Evolutionary conservation across 345 rosid species (phyloP).

Genomic region (Isatis tinctoria): DNA sequence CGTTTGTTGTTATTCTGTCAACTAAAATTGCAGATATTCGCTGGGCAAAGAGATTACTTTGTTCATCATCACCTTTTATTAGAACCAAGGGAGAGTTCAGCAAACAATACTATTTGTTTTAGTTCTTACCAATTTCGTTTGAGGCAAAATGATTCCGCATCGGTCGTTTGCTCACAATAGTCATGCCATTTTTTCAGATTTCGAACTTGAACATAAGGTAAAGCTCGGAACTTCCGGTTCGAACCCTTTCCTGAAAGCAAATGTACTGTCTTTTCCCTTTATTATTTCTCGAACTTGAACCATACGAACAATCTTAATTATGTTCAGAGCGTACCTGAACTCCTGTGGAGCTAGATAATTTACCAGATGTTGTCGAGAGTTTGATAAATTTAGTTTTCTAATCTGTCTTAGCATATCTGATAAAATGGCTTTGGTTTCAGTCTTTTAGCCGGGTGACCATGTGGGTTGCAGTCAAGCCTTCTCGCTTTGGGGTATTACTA

Average conservation of each 20-base stretch:
- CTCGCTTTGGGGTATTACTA: conserved; percentile 79
- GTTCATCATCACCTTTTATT: background rate
- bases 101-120: background rate
- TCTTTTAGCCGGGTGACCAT: conserved; percentile 56
- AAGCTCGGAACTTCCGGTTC: conserved; percentile 50
- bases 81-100: background rate
- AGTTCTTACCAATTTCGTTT: background rate
- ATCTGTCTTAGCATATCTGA: conserved; percentile 1
- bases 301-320: no score
- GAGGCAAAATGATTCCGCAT: background rate
- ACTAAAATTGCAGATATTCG: background rate
- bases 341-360: background rate
- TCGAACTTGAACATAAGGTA: conserved; percentile 33
- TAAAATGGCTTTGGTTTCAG: conserved; percentile 40
- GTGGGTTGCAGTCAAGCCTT: conserved; percentile 56
- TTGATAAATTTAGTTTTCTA: background rate
- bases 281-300: no score
- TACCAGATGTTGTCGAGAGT: background rate
- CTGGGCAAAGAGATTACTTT: background rate
- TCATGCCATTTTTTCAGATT: background rate
- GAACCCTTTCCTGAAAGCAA: conserved; percentile 41
- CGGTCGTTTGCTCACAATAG: background rate
- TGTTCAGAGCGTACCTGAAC: background rate
- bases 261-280: conserved; percentile 40
- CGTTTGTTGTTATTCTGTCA: background rate